phyloP scores from a whole-genome alignment of 192 early-diverging fungal genomes.

The Mortierella hygrophila region DNA sequence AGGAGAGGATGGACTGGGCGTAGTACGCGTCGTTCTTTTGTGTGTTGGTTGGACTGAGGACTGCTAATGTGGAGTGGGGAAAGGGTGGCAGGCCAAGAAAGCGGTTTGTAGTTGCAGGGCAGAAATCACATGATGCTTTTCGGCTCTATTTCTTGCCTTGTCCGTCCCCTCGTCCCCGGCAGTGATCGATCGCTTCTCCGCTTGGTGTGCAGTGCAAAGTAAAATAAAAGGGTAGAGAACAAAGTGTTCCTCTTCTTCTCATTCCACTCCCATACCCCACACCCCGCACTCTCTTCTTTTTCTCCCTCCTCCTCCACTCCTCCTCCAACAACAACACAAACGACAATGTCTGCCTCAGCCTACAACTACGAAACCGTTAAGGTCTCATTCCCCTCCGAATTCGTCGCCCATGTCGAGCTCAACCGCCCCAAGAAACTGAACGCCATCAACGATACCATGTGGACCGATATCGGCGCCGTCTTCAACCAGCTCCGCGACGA shows the following conservation, averaged over 20 bases:
- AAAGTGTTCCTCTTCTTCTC: constrained; percentile 5
- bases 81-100: not conserved
- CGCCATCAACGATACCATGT: constrained; percentile 72
- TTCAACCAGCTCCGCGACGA: constrained; percentile 61
- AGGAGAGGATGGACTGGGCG: not conserved
- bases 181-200: not conserved
- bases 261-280: too few relatives aligned
- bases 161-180: not conserved
- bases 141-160: not conserved
- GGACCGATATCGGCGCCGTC: constrained; percentile 39
- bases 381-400: constrained; percentile 65
- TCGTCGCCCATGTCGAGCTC: constrained; percentile 86
- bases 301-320: not conserved
- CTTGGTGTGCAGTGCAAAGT: not conserved
- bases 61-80: not conserved
- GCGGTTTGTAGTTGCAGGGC: not conserved
- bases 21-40: constrained; percentile 9
- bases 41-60: not conserved
- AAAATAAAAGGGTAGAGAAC: not conserved
- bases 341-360: constrained; percentile 47
- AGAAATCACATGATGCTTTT: not conserved
- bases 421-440: constrained; percentile 89
- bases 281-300: not conserved
- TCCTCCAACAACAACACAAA: not conserved
- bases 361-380: constrained; percentile 74